Evolutionary conservation across 2,329 filamentous ascomycete genomes (phyloP).

Genomic region (Colletotrichum eremochloae): DNA sequence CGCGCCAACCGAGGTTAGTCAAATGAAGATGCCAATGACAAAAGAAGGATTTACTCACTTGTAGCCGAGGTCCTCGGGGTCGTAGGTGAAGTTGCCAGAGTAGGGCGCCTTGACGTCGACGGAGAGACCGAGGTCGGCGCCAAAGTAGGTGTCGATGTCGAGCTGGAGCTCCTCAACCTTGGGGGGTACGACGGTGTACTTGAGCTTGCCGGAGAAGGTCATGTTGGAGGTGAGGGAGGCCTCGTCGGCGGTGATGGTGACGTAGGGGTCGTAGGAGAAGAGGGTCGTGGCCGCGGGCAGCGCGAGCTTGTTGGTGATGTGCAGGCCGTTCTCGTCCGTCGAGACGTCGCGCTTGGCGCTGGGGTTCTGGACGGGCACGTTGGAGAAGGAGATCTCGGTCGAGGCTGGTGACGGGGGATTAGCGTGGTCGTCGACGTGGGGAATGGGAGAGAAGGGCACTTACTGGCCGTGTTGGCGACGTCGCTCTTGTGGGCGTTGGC

Average conservation of each 20-base stretch:
- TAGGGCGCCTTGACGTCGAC: conserved; percentile 42
- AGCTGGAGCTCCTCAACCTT: conserved; percentile 44
- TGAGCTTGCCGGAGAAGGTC: conserved; percentile 44
- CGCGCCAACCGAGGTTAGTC: not conserved
- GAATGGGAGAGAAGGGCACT: not conserved
- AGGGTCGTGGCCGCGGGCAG: conserved; percentile 43
- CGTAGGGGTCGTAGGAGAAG: conserved; percentile 41
- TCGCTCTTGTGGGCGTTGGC: conserved; percentile 45
- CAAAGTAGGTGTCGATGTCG: conserved; percentile 44
- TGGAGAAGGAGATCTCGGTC: conserved; percentile 44
- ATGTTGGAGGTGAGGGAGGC: conserved; percentile 44
- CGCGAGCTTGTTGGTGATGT: conserved; percentile 43
- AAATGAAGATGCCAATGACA: no score
- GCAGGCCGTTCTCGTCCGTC: conserved; percentile 43
- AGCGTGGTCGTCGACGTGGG: not conserved
- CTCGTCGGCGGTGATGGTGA: conserved; percentile 44
- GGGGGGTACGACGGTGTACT: conserved; percentile 43
- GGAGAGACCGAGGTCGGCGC: conserved; percentile 42
- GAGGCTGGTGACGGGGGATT: conserved; percentile 17
- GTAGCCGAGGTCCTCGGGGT: conserved; percentile 39
- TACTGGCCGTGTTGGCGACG: conserved; percentile 45
- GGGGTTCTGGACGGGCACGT: conserved; percentile 36
- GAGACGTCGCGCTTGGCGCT: conserved; percentile 43
- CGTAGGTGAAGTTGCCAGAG: conserved; percentile 42
- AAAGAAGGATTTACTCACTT: not conserved